phyloP scores from a whole-genome alignment of 495 filamentous ascomycete species.

The Schizothecium vesticola region DNA sequence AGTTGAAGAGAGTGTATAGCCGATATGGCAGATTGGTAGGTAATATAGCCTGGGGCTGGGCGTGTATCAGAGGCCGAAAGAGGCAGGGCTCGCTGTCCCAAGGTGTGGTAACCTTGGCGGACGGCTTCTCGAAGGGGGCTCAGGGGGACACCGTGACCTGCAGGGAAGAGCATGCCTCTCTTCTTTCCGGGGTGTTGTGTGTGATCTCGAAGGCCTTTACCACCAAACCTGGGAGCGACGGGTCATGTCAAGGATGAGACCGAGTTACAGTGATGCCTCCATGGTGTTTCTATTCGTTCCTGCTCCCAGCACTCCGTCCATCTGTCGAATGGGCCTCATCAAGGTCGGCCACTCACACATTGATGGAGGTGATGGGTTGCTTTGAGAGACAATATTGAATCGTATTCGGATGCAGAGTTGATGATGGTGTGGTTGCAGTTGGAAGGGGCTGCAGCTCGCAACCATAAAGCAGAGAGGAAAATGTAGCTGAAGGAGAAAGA shows the following conservation, averaged over 20 bases:
- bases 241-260: background rate
- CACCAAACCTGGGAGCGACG: background rate
- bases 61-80: background rate
- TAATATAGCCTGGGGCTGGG: background rate
- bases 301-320: too few species aligned
- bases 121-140: background rate
- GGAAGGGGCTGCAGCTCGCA: background rate
- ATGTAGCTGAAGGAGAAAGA: background rate
- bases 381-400: background rate
- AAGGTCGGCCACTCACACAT: too few species aligned
- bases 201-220: background rate
- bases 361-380: too few species aligned
- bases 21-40: background rate
- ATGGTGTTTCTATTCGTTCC: background rate
- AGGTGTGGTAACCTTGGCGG: background rate
- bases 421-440: background rate
- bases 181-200: background rate
- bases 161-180: background rate
- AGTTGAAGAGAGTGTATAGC: background rate
- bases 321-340: too few species aligned
- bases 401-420: background rate
- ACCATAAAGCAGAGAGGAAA: background rate
- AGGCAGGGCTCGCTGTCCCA: background rate
- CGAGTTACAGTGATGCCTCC: background rate
- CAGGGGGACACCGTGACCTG: too few species aligned